Percentiles rank a stretch among this genome's conserved stretches.
Evolutionary conservation across 1,284 basidiomycete species (phyloP).

Genomic region (Mrakiaceae sp.): DNA sequence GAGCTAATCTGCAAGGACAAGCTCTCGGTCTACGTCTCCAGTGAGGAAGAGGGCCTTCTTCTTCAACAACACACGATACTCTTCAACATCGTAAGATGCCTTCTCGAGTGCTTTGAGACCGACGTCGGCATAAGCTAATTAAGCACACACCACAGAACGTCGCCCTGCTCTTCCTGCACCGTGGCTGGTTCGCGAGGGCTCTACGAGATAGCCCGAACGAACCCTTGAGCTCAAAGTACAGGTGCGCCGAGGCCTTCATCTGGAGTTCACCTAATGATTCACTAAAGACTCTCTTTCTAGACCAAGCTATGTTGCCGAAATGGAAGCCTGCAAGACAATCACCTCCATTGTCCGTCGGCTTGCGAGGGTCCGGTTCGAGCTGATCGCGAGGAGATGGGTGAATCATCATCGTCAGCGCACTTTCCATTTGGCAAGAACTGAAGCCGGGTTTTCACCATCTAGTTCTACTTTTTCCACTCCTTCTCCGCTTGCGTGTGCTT

Average conservation of each 20-base stretch:
- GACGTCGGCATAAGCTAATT: no score
- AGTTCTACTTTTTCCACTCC: not conserved
- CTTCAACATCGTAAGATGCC: not conserved
- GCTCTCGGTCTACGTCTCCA: no score
- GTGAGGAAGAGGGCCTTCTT: not conserved
- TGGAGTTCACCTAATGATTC: no score
- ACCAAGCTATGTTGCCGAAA: not conserved
- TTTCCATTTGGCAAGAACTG: no score
- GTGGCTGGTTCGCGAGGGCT: not conserved
- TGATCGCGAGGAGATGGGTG: not conserved
- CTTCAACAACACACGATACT: not conserved
- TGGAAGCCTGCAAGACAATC: not conserved
- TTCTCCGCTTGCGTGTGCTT: not conserved
- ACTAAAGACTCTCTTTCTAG: not conserved
- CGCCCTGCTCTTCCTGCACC: not conserved
- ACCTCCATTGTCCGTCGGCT: not conserved
- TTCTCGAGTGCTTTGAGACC: no score
- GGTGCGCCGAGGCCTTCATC: not conserved
- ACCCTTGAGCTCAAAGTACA: not conserved
- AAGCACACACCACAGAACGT: not conserved
- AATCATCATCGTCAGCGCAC: no score
- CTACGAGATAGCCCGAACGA: not conserved
- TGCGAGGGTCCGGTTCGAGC: not conserved
- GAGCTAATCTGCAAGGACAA: no score
- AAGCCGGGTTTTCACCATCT: no score